Percentiles rank a stretch among this genome's conserved stretches.
These are phyloP conservation scores for Schizopora paradoxa DNA, from an alignment of 1,284 basidiomycete species.

Conservation along the genomic window DNA sequence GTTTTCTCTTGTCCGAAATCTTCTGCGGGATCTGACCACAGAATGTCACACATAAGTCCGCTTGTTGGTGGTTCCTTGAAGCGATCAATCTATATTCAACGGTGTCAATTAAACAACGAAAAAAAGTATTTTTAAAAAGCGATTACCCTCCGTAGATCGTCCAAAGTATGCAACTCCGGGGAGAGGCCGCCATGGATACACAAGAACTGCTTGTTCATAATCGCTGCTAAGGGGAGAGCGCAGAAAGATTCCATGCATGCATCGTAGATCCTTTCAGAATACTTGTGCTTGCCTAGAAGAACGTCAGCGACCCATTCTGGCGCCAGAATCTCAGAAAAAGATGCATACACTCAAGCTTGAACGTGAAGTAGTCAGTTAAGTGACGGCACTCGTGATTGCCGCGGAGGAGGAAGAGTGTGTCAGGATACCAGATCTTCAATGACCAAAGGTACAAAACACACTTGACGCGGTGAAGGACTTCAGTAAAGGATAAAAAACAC, in stretches of 20 bases:
- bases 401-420: conserved; percentile 84
- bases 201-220: conserved; percentile 98
- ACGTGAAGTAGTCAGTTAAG: conserved; percentile 85
- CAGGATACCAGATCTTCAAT: conserved; percentile 90
- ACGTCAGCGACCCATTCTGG: conserved; percentile 3
- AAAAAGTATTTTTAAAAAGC: background rate
- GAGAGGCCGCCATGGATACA: conserved; percentile 94
- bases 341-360: conserved; percentile 81
- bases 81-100: conserved; percentile 67
- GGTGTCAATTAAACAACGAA: conserved; percentile 12
- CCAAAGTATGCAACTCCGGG: conserved; percentile 86
- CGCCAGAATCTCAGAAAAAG: conserved; percentile 1
- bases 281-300: conserved; percentile 81
- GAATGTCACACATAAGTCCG: conserved; percentile 91
- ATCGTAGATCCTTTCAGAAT: conserved; percentile 86
- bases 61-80: conserved; percentile 94
- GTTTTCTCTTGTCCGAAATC: conserved; percentile 92
- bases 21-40: conserved; percentile 93
- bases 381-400: conserved; percentile 91
- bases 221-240: conserved; percentile 82
- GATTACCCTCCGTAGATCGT: conserved; percentile 77
- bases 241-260: conserved; percentile 94
- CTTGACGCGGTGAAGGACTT: conserved; percentile 42
- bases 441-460: conserved; percentile 88
- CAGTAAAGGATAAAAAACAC: conserved; percentile 19